Conservation (phyloP, 2,329 filamentous ascomycete genomes). For the Fusarium sp. region DNA sequence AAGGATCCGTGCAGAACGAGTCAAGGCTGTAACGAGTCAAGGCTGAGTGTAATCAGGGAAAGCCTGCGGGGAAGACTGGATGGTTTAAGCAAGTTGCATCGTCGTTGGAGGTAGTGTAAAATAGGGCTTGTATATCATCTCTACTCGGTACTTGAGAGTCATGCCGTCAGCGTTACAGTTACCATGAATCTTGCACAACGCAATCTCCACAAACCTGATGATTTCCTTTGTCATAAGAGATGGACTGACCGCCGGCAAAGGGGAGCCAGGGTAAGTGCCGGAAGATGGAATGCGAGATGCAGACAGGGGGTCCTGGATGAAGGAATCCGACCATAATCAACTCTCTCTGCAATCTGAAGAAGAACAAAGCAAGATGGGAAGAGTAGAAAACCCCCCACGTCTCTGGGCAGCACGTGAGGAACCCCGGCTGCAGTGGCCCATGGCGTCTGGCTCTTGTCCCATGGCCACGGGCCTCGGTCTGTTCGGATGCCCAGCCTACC, state of each 20-base stretch:
- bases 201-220: neutral
- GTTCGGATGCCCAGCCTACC: neutral
- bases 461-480: conserved; percentile 2
- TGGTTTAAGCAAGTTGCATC: neutral
- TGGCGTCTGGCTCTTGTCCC: conserved; percentile 9
- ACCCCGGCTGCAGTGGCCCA: conserved; percentile 38
- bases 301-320: neutral
- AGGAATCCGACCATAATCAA: neutral
- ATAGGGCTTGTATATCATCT: neutral
- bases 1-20: conserved; percentile 11
- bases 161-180: neutral
- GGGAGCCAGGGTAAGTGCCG: neutral
- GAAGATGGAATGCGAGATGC: neutral
- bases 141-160: neutral
- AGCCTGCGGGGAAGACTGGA: conserved; percentile 1
- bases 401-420: conserved; percentile 36
- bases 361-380: neutral
- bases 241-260: conserved; percentile 7
- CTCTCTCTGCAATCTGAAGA: neutral
- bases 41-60: neutral
- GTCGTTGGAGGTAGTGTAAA: neutral
- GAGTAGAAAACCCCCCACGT: conserved; percentile 35
- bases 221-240: neutral
- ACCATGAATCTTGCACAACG: neutral
- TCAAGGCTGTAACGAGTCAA: neutral